Conservation (phyloP, 2,329 filamentous ascomycete genomes). For the Capronia epimyces region DNA sequence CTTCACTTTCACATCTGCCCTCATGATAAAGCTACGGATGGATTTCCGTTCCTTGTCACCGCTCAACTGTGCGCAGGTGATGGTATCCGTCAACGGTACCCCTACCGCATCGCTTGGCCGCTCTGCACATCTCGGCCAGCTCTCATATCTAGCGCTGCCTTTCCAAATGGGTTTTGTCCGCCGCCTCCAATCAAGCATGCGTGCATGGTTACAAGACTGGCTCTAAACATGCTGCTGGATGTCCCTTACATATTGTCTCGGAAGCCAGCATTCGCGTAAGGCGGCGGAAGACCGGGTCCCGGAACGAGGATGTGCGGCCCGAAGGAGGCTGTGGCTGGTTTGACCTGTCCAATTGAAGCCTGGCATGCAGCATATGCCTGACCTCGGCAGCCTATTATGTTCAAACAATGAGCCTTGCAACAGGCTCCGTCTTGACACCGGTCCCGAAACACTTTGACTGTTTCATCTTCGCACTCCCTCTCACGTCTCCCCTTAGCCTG, state of each 20-base stretch:
- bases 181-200: constrained; percentile 10
- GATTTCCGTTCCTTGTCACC: not conserved
- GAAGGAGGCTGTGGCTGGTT: constrained; percentile 2
- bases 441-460: not conserved
- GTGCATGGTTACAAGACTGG: constrained; percentile 6
- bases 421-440: not conserved
- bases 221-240: constrained; percentile 8
- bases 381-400: not conserved
- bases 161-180: constrained; percentile 20
- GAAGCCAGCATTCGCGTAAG: constrained; percentile 6
- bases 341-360: constrained; percentile 1
- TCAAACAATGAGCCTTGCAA: not conserved
- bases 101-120: constrained; percentile 8
- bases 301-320: not conserved
- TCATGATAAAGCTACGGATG: not conserved
- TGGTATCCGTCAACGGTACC: not conserved
- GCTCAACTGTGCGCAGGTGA: not conserved
- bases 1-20: not conserved
- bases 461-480: constrained; percentile 14
- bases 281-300: constrained; percentile 13
- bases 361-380: not conserved
- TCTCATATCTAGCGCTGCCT: constrained; percentile 3
- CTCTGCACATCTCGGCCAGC: constrained; percentile 9
- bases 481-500: constrained; percentile 5
- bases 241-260: constrained; percentile 7